Evolutionary conservation across 345 rosid genomes (phyloP), one percentile per base, ranked within the genome.

Genomic region (Populus nigra): DNA sequence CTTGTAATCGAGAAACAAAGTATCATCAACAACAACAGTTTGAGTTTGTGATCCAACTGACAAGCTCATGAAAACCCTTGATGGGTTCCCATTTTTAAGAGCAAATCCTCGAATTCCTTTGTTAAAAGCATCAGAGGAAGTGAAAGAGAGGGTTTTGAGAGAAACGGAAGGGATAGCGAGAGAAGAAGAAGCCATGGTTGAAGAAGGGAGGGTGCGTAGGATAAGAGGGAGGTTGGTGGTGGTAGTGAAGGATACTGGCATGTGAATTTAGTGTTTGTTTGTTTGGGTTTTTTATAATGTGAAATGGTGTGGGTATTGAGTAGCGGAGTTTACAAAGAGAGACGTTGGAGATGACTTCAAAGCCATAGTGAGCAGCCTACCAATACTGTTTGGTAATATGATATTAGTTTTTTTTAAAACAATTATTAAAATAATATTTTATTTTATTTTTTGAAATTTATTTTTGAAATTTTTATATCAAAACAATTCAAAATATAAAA

Each of bases 1-100:
- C 81, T 89, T 92, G 86, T 93, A 96, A 83, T 90, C 94, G 57
- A 85, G 83, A 78, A 96, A 93, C 81, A 87, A 71, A 72, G 89
- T 85, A 71, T 93, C 97, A 65, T 86, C 85, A 71, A 88, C 83
- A 71, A 86, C 88, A 16, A 82, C 73, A 63, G 77, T 65, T 49
- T 68, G 80, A 35, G 43, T 61, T 69, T 87, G 94, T 57, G 91
- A 88, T 79, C 92, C 92, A 65, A 85, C 85, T 6, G 98, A 91
- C 36, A 85, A 86, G 78, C 94, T 90, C 96, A 87, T 79, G 62
- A 81, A 86, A 82, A 92, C 88, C 84, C 90, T 85, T 79, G 94
- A 90, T 84, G 94, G 89, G 68, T 27, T 68, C 23, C 63, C 68
- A 73, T 71, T 79, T 73, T 85, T 83, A 65, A 77, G 25, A 57